phyloP scores from a whole-genome alignment of 306 rosid species.

The Echinosophora koreensis region DNA sequence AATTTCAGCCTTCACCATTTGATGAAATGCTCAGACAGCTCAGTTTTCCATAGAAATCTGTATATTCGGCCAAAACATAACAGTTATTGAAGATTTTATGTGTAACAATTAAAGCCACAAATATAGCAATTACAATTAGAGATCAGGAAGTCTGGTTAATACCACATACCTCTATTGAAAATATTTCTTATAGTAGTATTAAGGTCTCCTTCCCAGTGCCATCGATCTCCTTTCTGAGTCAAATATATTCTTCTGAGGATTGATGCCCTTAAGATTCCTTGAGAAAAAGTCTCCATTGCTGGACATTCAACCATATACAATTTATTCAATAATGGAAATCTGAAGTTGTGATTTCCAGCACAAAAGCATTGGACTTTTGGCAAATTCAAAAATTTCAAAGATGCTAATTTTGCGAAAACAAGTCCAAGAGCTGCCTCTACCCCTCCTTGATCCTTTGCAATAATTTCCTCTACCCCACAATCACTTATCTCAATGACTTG shows the following conservation, averaged over 20 bases:
- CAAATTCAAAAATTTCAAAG: constrained; percentile 45
- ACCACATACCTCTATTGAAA: constrained; percentile 32
- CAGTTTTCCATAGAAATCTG: constrained; percentile 26
- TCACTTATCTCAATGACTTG: constrained; percentile 48
- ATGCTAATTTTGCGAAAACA: constrained; percentile 49
- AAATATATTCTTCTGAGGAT: constrained; percentile 44
- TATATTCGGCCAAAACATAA: constrained; percentile 27
- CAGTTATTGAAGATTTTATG: background rate
- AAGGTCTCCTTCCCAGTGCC: constrained; percentile 49
- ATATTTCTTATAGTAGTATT: constrained; percentile 47
- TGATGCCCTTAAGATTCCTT: constrained; percentile 50
- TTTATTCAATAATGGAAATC: constrained; percentile 48
- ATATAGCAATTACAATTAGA: background rate
- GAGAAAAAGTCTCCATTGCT: constrained; percentile 50
- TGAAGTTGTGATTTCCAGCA: constrained; percentile 46
- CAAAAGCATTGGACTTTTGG: constrained; percentile 48
- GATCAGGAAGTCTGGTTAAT: constrained; percentile 19
- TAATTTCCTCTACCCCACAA: constrained; percentile 48
- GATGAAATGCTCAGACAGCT: background rate
- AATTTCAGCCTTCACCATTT: no score
- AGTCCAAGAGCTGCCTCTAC: constrained; percentile 42
- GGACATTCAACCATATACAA: constrained; percentile 49
- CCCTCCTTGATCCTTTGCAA: constrained; percentile 40
- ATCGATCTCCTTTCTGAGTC: constrained; percentile 45
- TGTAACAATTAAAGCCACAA: background rate